Evolutionary conservation across 306 rosid species (phyloP).

Genomic region (Begonia fuchsioides): DNA sequence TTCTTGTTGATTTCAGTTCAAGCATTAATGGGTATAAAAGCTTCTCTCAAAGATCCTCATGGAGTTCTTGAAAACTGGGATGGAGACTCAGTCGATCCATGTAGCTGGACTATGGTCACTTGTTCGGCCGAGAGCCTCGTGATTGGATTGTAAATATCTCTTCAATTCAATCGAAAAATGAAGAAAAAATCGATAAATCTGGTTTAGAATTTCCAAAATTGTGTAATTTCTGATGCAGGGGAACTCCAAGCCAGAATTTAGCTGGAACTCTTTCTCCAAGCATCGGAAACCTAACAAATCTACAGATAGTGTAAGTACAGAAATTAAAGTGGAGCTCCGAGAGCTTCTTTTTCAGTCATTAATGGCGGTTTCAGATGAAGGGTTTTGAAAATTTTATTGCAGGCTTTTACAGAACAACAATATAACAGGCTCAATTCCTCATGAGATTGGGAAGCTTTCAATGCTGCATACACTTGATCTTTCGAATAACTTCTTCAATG

Average conservation of each 20-base stretch:
- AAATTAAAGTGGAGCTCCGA: background rate
- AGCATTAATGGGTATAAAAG: constrained; percentile 40
- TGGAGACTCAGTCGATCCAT: too few relatives aligned
- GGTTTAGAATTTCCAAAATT: constrained; percentile 9
- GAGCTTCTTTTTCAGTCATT: too few relatives aligned
- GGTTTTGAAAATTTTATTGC: constrained; percentile 13
- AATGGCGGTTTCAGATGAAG: too few relatives aligned
- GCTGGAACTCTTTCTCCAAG: constrained; percentile 83
- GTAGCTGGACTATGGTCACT: constrained; percentile 89
- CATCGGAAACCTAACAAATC: constrained; percentile 91
- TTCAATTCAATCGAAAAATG: too few relatives aligned
- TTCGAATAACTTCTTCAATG: constrained; percentile 60
- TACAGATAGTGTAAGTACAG: constrained; percentile 74
- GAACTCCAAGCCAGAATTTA: constrained; percentile 82
- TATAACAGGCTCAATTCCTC: constrained; percentile 62
- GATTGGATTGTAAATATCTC: constrained; percentile 58
- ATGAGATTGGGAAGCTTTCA: constrained; percentile 57
- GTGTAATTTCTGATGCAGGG: constrained; percentile 38
- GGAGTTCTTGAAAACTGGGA: too few relatives aligned
- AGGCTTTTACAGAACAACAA: constrained; percentile 91
- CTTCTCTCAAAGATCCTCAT: constrained; percentile 34
- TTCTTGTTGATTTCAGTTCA: constrained; percentile 22
- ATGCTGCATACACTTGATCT: constrained; percentile 89
- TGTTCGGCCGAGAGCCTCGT: constrained; percentile 75
- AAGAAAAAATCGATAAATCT: too few relatives aligned